Conservation (phyloP, 331 rosid genomes). For the Pyracantha coccinea region DNA sequence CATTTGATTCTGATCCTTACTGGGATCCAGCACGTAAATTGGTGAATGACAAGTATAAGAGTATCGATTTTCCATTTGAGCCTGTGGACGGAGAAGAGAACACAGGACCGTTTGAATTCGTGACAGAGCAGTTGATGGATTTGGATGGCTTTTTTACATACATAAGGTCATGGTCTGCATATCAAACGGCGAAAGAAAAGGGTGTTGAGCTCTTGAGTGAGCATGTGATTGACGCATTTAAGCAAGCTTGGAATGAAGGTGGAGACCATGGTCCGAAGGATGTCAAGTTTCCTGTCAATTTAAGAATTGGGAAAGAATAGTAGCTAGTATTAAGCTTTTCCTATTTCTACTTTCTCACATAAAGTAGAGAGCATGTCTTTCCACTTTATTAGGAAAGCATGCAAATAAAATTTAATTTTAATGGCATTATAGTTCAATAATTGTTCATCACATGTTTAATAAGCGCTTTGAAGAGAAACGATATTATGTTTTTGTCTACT, state of each 20-base stretch:
- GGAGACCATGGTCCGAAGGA: constrained; percentile 26
- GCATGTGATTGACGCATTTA: constrained; percentile 34
- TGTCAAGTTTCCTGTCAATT: constrained; percentile 41
- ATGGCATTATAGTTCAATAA: no score
- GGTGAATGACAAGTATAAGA: constrained; percentile 35
- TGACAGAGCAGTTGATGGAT: constrained; percentile 33
- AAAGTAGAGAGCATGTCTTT: no score
- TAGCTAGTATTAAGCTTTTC: no score
- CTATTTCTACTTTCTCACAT: no score
- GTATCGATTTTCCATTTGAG: constrained; percentile 69
- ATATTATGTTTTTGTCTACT: no score
- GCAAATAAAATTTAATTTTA: no score
- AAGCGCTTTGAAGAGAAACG: no score
- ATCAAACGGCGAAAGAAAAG: constrained; percentile 57
- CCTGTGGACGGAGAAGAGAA: constrained; percentile 41
- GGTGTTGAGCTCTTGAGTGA: constrained; percentile 61
- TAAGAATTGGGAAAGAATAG: constrained; percentile 54
- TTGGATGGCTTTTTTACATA: constrained; percentile 39
- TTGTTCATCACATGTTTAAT: no score
- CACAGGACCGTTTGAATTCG: constrained; percentile 64
- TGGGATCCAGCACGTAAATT: constrained; percentile 36
- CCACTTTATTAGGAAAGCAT: no score
- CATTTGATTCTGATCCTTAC: constrained; percentile 16
- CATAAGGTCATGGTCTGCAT: constrained; percentile 61
- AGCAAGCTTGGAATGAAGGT: constrained; percentile 47